Evolutionary conservation across 2,329 filamentous ascomycete species (phyloP).

Genomic region (Zymoseptoria ardabiliae): DNA sequence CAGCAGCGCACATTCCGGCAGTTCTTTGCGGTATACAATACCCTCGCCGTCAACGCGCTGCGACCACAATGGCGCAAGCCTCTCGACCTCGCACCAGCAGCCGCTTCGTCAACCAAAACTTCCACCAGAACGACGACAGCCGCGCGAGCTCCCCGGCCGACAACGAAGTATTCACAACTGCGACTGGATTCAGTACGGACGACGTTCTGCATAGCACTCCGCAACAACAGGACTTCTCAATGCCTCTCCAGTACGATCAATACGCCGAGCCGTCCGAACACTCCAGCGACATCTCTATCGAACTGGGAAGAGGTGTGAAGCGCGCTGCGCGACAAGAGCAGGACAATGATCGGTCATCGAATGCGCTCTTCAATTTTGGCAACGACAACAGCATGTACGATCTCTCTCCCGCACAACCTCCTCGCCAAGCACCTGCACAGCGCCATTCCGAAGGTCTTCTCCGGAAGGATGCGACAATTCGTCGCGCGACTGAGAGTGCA

Average conservation of each 20-base stretch:
- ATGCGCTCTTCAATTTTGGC: slow-evolving; percentile 43
- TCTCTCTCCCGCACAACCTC: slow-evolving; percentile 37
- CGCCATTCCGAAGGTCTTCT: slow-evolving; percentile 32
- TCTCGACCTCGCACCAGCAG: not conserved
- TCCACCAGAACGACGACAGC: not conserved
- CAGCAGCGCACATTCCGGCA: not conserved
- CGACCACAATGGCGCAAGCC: not conserved
- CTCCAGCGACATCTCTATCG: slow-evolving; percentile 42
- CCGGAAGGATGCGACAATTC: slow-evolving; percentile 40
- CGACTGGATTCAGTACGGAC: slow-evolving; percentile 16
- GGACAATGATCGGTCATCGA: slow-evolving; percentile 42
- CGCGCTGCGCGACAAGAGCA: slow-evolving; percentile 30
- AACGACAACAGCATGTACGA: slow-evolving; percentile 43
- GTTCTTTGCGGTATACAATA: not conserved
- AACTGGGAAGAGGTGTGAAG: slow-evolving; percentile 48
- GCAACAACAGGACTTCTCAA: slow-evolving; percentile 8
- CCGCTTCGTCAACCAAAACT: not conserved
- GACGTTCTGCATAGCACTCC: slow-evolving; percentile 18
- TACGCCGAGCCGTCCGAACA: slow-evolving; percentile 7
- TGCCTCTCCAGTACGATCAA: slow-evolving; percentile 18
- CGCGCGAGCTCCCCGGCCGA: slow-evolving; percentile 10
- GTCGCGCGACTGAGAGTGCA: slow-evolving; percentile 37
- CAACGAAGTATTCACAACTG: slow-evolving; percentile 14
- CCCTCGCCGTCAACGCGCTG: not conserved
- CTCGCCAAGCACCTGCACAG: slow-evolving; percentile 22